Base-by-base conservation (phyloP, 2,329 filamentous ascomycete genomes). In the Talaromyces piceae region DNA sequence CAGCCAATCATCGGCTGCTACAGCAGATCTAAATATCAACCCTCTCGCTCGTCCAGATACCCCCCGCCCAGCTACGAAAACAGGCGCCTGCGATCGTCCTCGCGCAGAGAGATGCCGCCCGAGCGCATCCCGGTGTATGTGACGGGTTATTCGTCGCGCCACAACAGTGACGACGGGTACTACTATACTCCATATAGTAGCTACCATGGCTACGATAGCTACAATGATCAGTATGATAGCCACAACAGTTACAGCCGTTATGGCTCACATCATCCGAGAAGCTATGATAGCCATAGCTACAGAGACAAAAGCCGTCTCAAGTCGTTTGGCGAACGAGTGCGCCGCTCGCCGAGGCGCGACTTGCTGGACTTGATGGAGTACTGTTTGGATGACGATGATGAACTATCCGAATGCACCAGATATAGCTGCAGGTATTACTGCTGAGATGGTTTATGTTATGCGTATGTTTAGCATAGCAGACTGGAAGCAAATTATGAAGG, bases 21-120 rank as follows among this genome's bases (percentile, higher is more conserved):
- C 39, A 43, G 39, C 39, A 43, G 39, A 43, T 43, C 39, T 43
- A 43, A 16, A 43, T 43, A 43, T 43, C 39, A 25, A 25, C 20
- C 23, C 4, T 22, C 39, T 23, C 39, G 20, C 11, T 43, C 39
- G 20, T 43, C 39, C 20, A 43, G 23, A 25, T 43, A 43, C 16
- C 39, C 39, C n/a, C 39, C 39, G 7, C 39, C 39, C 11, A 43
- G 39, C 6, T 43, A 43, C 22, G 39, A 43, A 1, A 43, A 43
- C 25, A 25, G 39, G 20, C 39, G 23, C 25, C 3, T 22, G 13
- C 39, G 39, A 13, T n/a, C 23, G 23, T 25, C 18, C 8, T 22
- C 39, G 20, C 20, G 39, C 13, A 25, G 39, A 25, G 39, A 43
- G 39, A 43, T 43, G 39, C 39, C 39, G 9, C 13, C n/a, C 20